Conservation (phyloP, 371 early-diverging fungal genomes). For the Syncephalastrum racemosum region DNA sequence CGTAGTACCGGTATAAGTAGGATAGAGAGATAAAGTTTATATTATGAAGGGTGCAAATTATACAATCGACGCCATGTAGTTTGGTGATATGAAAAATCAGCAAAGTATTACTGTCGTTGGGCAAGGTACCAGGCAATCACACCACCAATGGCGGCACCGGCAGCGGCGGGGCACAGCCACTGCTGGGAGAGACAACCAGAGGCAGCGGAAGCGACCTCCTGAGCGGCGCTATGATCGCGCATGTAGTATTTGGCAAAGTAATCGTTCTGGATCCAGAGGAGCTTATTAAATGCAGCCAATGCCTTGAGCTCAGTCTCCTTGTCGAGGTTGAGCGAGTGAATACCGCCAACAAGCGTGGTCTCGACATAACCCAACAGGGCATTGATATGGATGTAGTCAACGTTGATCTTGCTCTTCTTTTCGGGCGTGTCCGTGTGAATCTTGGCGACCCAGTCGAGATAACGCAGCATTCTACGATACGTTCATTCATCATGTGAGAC, state of each 20-base stretch:
- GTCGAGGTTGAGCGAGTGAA: conserved; percentile 62
- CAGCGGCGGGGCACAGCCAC: conserved; percentile 22
- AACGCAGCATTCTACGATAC: conserved; percentile 56
- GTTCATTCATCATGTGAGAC: too few relatives aligned
- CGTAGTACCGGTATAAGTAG: too few relatives aligned
- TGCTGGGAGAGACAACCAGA: conserved; percentile 6
- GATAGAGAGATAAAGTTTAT: too few relatives aligned
- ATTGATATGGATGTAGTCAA: conserved; percentile 82
- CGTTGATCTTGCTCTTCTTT: conserved; percentile 77
- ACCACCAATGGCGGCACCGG: conserved; percentile 34
- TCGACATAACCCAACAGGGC: conserved; percentile 78
- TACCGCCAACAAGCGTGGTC: conserved; percentile 59
- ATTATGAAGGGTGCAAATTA: too few relatives aligned
- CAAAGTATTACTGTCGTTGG: too few relatives aligned
- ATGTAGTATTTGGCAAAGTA: conserved; percentile 81
- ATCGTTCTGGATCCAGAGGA: conserved; percentile 90
- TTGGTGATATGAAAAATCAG: too few relatives aligned
- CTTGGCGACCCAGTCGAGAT: conserved; percentile 78
- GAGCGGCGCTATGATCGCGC: conserved; percentile 18
- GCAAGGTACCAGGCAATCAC: conserved; percentile 22
- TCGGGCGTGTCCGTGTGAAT: conserved; percentile 67
- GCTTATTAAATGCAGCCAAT: conserved; percentile 77
- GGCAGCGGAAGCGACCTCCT: conserved; percentile 8
- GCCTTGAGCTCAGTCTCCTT: conserved; percentile 56
- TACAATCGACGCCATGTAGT: too few relatives aligned